Base-by-base conservation (phyloP, 2,329 filamentous ascomycete species). In the Nemania diffusa region DNA sequence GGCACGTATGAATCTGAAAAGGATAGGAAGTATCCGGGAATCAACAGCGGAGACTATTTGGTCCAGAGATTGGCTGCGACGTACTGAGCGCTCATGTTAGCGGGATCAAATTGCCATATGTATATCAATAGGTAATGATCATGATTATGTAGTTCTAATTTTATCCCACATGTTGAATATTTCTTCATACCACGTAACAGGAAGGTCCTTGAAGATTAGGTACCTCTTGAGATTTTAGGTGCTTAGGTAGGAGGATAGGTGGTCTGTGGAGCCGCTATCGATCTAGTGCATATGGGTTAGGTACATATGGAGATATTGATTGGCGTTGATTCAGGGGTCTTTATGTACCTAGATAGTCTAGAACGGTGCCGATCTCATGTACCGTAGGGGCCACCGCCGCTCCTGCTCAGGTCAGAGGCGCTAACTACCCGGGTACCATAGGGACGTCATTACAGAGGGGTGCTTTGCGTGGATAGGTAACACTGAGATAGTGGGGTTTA, bases 31-130 rank as follows among this genome's bases (percentile, higher is more conserved):
- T 97, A 97, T 75, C 81, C 86, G 37, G 88, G 87, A 0, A 90
- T 97, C 73, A 92, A 90, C 65, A 91, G 91, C 73, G 92, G 93
- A 1, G 88, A 96, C 15, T 97, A 97, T 76, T 80, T 97, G 53
- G 88, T 92, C 8, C 88, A 91, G 81, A 89, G 94, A 70, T 80
- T 97, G 76, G 85, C 89, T 5, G 91, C 92, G 15, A 97, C 94
- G 3, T 89, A 92, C 73, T 91, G 66, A 77, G 44, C 15, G 7
- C 5, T n/a, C 2, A 55, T 17, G 3, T 22, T 3, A 40, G 37
- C 37, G n/a, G n/a, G n/a, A n/a, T n/a, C n/a, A n/a, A n/a, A n/a
- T n/a, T n/a, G n/a, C n/a, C n/a, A n/a, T n/a, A n/a, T n/a, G n/a
- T n/a, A n/a, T n/a, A n/a, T n/a, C n/a, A n/a, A n/a, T n/a, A n/a